These are phyloP conservation scores for Penicillium verrucosum DNA, from an alignment of 2,329 filamentous ascomycete species.

Conservation along the genomic window DNA sequence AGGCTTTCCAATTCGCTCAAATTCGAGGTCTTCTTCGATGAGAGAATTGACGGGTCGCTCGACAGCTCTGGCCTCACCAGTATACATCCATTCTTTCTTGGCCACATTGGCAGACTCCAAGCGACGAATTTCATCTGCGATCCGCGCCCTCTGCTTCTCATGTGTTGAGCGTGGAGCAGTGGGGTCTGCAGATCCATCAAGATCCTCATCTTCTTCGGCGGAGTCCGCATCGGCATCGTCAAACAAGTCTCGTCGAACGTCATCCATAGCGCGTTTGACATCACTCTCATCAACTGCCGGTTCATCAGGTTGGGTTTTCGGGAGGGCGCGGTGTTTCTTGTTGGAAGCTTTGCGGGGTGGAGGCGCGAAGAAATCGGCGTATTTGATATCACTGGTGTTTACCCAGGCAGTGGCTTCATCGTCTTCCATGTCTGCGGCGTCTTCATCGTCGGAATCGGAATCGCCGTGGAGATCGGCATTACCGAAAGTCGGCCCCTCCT, in stretches of 20 bases:
- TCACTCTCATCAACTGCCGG: constrained; percentile 59
- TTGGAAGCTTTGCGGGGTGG: constrained; percentile 69
- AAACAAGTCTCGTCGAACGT: constrained; percentile 86
- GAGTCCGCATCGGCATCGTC: constrained; percentile 60
- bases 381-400: constrained; percentile 86
- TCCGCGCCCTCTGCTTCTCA: constrained; percentile 78
- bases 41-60: constrained; percentile 88
- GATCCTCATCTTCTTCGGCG: constrained; percentile 59
- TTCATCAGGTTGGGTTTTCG: constrained; percentile 48
- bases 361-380: constrained; percentile 89
- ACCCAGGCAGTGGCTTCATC: constrained; percentile 58
- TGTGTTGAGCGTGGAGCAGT: constrained; percentile 62
- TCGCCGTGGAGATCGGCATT: constrained; percentile 69
- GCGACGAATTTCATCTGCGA: constrained; percentile 84
- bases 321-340: constrained; percentile 51
- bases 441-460: constrained; percentile 54
- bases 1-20: constrained; percentile 91
- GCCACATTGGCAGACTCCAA: constrained; percentile 86
- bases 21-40: constrained; percentile 90
- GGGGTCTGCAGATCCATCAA: constrained; percentile 55
- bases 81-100: constrained; percentile 85
- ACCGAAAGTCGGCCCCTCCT: constrained; percentile 78
- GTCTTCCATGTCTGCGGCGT: constrained; percentile 48
- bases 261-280: constrained; percentile 76
- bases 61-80: constrained; percentile 78